These are phyloP conservation scores for Acanthamoeba triangularis DNA, from an alignment of 208 protist species.

Conservation along the genomic window DNA sequence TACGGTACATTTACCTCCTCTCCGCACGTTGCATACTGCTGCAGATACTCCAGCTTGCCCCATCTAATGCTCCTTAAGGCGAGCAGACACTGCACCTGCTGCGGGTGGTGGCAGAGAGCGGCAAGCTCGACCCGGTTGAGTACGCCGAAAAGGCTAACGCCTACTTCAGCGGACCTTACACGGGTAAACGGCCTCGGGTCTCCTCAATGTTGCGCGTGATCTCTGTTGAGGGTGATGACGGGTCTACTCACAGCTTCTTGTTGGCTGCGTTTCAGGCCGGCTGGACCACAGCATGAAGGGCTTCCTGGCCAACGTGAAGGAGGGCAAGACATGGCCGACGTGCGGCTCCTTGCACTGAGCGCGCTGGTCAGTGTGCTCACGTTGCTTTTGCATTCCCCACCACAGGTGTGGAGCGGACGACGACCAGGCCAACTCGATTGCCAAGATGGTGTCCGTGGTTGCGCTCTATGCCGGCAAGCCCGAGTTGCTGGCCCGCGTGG, in stretches of 20 bases:
- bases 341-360: not conserved
- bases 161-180: constrained; percentile 55
- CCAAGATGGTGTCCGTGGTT: not conserved
- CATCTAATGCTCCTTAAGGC: not conserved
- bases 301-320: constrained; percentile 50
- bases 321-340: constrained; percentile 11
- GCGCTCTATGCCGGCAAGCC: constrained; percentile 8
- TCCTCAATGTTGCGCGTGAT: too few species aligned
- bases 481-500: constrained; percentile 47
- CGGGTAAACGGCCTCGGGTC: too few species aligned
- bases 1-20: not conserved
- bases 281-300: constrained; percentile 68
- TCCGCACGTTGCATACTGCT: not conserved
- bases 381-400: not conserved
- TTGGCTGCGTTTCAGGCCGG: not conserved
- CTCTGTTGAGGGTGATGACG: too few species aligned
- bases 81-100: constrained; percentile 38
- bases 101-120: constrained; percentile 17
- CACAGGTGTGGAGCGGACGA: not conserved
- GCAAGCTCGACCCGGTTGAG: constrained; percentile 11
- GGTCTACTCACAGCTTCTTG: not conserved
- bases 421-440: constrained; percentile 36
- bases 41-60: not conserved
- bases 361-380: not conserved
- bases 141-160: constrained; percentile 2